phyloP scores from a whole-genome alignment of 176 grass and related monocot species.

The Luzula sylvatica region DNA sequence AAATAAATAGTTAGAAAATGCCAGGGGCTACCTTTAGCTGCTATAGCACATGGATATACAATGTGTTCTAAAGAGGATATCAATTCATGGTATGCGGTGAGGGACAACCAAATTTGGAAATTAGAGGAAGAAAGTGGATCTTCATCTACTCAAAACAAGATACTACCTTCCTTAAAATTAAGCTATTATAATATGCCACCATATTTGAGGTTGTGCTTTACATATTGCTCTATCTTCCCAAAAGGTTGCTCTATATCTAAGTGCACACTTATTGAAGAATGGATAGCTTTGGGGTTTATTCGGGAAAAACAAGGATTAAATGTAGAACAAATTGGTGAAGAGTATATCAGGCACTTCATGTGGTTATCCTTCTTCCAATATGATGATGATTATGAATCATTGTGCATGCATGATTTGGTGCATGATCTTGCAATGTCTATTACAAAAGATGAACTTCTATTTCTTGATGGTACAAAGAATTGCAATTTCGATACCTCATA shows the following conservation, averaged over 20 bases:
- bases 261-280: slow-evolving; percentile 16
- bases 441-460: slow-evolving; percentile 19
- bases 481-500: background rate
- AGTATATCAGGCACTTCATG: slow-evolving; percentile 15
- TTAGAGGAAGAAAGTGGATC: slow-evolving; percentile 10
- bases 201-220: slow-evolving; percentile 16
- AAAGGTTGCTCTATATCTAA: slow-evolving; percentile 18
- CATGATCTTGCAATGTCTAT: slow-evolving; percentile 19
- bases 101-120: slow-evolving; percentile 18
- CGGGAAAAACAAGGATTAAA: background rate
- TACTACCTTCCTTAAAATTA: slow-evolving; percentile 13
- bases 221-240: slow-evolving; percentile 19
- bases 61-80: background rate
- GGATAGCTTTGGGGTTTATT: slow-evolving; percentile 26
- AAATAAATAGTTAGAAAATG: slow-evolving; percentile 17
- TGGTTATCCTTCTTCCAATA: slow-evolving; percentile 21
- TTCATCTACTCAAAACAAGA: slow-evolving; percentile 4
- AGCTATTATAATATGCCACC: slow-evolving; percentile 23
- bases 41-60: slow-evolving; percentile 8
- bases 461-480: slow-evolving; percentile 7
- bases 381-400: background rate
- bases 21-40: slow-evolving; percentile 12
- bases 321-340: slow-evolving; percentile 15
- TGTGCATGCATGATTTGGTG: slow-evolving; percentile 23
- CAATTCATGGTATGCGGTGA: slow-evolving; percentile 6